Base-by-base conservation (phyloP, 495 filamentous ascomycete genomes). In the Lindgomyces ingoldianus region DNA sequence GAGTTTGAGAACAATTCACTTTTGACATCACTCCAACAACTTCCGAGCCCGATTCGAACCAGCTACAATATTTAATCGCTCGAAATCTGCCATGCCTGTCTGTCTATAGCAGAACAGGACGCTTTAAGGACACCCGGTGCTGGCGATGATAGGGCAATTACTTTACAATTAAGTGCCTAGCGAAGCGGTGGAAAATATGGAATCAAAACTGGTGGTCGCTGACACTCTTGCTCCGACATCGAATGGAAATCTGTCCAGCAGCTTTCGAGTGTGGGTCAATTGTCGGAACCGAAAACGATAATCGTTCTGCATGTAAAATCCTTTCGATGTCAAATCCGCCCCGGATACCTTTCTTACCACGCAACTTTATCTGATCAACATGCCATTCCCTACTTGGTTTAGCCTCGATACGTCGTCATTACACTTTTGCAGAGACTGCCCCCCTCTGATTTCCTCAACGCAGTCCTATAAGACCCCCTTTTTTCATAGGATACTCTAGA, bases 361-460 rank as follows among this genome's bases (percentile, higher is more conserved):
- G 89, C 91, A 22, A 85, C 88, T 11, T 87, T 89, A 39, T 75
- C 73, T 2, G 86, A 92, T 62, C 90, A 93, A n/a, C 68, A 87
- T 88, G 6, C 92, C 93, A 29, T 77, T 96, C 41, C 93, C 93
- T 33, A 90, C 91, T 3, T 96, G 91, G 93, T 82, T 96, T 42
- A 77, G 74, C 11, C 96, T 97, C 68, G 85, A 96, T 70, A 67
- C 81, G 1, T 62, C 70, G 1, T 76, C 65, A 6, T 80, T 96
- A 29, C 80, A 81, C 11, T 96, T 96, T 68, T 84, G 83, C 4
- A 92, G 92, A n/a, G 83, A 76, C 46, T 87, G 87, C 3, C 92
- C 91, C 4, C 73, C 84, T 14, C 75, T 81, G 18, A 78, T 79
- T 39, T 78, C 87, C 16, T 84, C 85, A 1, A 87, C 91, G 14